A percentile compares a stretch with the other conserved stretches of the same genome.
phyloP scores from a whole-genome alignment of 2,329 filamentous ascomycete species.

The Ascochyta pisi region DNA sequence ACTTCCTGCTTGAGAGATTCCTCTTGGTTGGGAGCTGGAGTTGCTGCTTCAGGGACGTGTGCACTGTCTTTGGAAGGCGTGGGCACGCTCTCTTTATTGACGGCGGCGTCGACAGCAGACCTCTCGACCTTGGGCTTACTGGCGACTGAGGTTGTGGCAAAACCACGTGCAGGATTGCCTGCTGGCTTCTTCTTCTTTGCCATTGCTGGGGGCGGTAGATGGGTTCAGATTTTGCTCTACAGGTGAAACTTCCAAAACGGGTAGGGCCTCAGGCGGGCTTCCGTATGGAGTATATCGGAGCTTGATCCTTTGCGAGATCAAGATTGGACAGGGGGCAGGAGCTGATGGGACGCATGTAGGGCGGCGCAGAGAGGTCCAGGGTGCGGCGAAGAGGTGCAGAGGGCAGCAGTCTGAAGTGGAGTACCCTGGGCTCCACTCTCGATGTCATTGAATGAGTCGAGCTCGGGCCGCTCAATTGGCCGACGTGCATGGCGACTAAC shows the following conservation, averaged over 20 bases:
- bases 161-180: slow-evolving; percentile 87
- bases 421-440: slow-evolving; percentile 24
- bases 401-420: slow-evolving; percentile 21
- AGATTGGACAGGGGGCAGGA: slow-evolving; percentile 36
- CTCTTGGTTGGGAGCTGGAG: slow-evolving; percentile 7
- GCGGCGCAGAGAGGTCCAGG: slow-evolving; percentile 29
- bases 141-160: slow-evolving; percentile 90
- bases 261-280: slow-evolving; percentile 28
- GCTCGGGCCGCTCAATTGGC: slow-evolving; percentile 17
- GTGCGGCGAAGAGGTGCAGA: slow-evolving; percentile 16
- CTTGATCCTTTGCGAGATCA: slow-evolving; percentile 46
- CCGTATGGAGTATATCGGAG: slow-evolving; percentile 47
- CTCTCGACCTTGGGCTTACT: slow-evolving; percentile 71
- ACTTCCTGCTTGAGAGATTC: slow-evolving; percentile 44
- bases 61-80: slow-evolving; percentile 24
- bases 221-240: slow-evolving; percentile 8
- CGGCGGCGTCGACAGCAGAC: slow-evolving; percentile 25
- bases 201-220: slow-evolving; percentile 58
- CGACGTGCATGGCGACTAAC: slow-evolving; percentile 15
- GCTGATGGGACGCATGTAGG: slow-evolving; percentile 43
- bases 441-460: slow-evolving; percentile 29
- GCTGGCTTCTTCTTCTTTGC: slow-evolving; percentile 93
- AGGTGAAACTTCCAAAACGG: slow-evolving; percentile 21
- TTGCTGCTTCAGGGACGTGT: slow-evolving; percentile 10
- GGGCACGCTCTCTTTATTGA: slow-evolving; percentile 13